Conservation (phyloP, 2,329 filamentous ascomycete species). For the Colletotrichum sublineola region DNA sequence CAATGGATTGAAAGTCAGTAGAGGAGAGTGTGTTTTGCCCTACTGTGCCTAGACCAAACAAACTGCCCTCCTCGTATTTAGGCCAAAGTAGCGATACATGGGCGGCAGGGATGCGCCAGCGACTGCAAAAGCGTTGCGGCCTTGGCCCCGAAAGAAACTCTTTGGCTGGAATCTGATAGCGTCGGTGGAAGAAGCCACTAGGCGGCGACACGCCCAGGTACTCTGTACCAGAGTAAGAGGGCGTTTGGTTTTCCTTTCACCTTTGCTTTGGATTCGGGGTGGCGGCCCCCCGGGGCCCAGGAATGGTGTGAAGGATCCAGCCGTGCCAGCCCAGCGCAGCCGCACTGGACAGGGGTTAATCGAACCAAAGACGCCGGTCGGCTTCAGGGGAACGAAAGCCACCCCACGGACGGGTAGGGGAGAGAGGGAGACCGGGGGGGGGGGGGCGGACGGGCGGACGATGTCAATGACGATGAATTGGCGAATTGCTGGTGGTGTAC, state of each 20-base stretch:
- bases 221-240: constrained; percentile 10
- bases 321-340: constrained; percentile 18
- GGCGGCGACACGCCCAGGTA: constrained; percentile 25
- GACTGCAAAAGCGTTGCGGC: constrained; percentile 29
- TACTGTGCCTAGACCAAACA: constrained; percentile 21
- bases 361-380: constrained; percentile 25
- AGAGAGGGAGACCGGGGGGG: too few species aligned
- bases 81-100: constrained; percentile 36
- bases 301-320: constrained; percentile 18
- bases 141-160: constrained; percentile 27
- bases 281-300: background rate
- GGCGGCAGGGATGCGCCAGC: constrained; percentile 39
- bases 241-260: background rate
- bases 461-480: constrained; percentile 35
- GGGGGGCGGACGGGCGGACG: background rate
- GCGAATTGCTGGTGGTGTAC: constrained; percentile 35
- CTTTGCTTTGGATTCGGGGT: background rate
- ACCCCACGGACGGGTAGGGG: background rate
- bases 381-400: constrained; percentile 37
- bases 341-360: constrained; percentile 29
- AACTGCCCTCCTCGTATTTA: constrained; percentile 43
- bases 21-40: background rate
- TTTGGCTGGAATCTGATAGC: constrained; percentile 37
- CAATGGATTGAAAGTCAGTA: background rate
- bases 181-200: constrained; percentile 37